Percentiles rank a stretch among this genome's conserved stretches.
These are phyloP conservation scores for Arachis hypogaea DNA, from an alignment of 306 rosid genomes.

Conservation along the genomic window DNA sequence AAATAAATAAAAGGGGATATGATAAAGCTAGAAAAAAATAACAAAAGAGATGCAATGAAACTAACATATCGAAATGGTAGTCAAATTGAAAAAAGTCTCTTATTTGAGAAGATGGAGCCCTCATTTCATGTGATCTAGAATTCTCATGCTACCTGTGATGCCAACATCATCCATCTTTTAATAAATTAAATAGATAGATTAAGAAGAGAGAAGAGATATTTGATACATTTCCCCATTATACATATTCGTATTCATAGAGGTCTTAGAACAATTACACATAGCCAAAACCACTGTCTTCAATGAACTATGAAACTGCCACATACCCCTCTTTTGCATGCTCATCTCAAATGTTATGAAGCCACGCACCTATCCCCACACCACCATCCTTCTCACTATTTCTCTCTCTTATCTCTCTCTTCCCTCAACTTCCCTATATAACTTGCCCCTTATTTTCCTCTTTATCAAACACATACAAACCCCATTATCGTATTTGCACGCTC, in stretches of 20 bases:
- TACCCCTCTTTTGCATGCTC: constrained; percentile 83
- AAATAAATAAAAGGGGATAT: background rate
- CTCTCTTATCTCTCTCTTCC: constrained; percentile 1
- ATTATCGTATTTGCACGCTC: background rate
- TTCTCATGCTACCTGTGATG: constrained; percentile 26
- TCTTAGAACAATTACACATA: constrained; percentile 33
- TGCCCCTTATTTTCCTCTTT: constrained; percentile 42
- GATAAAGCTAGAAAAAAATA: background rate
- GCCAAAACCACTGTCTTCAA: background rate
- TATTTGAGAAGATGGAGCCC: constrained; percentile 6
- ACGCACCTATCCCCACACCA: constrained; percentile 53
- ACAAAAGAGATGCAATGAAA: constrained; percentile 19
- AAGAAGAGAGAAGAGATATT: too few species aligned
- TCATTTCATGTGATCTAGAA: constrained; percentile 40
- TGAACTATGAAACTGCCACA: constrained; percentile 64
- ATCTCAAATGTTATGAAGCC: constrained; percentile 70
- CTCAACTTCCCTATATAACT: constrained; percentile 48
- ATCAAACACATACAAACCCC: background rate
- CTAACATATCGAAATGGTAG: background rate
- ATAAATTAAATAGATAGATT: too few species aligned
- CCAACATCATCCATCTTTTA: background rate
- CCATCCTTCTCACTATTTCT: constrained; percentile 43
- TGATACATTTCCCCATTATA: background rate
- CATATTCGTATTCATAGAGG: background rate
- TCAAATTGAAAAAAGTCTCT: constrained; percentile 17